phyloP scores from a whole-genome alignment of 2,329 filamentous ascomycete genomes.

The Diaporthe vaccinii region DNA sequence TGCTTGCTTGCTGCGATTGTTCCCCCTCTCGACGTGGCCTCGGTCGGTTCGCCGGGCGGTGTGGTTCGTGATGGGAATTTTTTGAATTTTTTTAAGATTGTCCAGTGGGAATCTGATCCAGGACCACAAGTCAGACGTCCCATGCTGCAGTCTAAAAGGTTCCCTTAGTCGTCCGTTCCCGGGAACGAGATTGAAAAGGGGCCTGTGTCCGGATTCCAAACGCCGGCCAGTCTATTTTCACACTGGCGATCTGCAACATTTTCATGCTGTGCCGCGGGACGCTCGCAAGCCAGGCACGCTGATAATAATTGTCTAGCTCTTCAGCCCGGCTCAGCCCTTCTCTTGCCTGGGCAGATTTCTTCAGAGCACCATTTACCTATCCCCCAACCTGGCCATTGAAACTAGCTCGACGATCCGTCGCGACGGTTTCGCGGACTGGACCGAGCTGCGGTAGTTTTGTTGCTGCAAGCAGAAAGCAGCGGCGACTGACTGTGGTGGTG shows the following conservation, averaged over 20 bases:
- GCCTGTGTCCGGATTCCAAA: slow-evolving; percentile 21
- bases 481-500: neutral
- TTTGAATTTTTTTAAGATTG: slow-evolving; percentile 26
- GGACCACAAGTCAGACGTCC: slow-evolving; percentile 24
- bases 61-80: slow-evolving; percentile 12
- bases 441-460: neutral
- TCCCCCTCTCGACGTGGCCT: neutral
- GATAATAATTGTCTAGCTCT: neutral
- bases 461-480: neutral
- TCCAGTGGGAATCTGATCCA: slow-evolving; percentile 16
- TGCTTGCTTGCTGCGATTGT: neutral
- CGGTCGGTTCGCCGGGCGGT: slow-evolving; percentile 13
- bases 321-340: neutral
- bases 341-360: neutral
- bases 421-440: slow-evolving; percentile 20
- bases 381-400: neutral
- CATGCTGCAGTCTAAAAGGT: slow-evolving; percentile 17
- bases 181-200: slow-evolving; percentile 30
- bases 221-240: slow-evolving; percentile 21
- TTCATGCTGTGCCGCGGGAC: slow-evolving; percentile 23
- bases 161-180: slow-evolving; percentile 19
- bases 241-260: slow-evolving; percentile 23
- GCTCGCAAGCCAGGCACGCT: neutral
- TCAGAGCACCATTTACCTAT: neutral
- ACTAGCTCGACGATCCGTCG: neutral